Conservation (phyloP, 2,329 filamentous ascomycete species). For the Aulographum hederae region DNA sequence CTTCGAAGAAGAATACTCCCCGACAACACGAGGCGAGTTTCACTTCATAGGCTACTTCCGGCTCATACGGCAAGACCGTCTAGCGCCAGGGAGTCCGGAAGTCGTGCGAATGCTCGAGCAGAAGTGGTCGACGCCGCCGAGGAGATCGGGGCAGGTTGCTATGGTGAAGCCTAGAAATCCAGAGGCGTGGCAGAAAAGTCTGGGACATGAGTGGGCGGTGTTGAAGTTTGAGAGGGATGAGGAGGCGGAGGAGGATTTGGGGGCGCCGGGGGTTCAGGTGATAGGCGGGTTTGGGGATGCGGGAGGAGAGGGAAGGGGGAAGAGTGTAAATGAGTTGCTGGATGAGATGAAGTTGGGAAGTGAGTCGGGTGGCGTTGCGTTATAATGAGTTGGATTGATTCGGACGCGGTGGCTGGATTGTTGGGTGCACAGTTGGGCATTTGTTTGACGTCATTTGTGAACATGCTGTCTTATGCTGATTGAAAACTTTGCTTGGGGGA, state of each 20-base stretch:
- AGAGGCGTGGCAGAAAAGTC: constrained; percentile 10
- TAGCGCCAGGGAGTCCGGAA: constrained; percentile 9
- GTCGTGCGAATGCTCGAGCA: constrained; percentile 13
- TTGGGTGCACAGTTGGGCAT: too few species aligned
- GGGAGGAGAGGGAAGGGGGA: constrained; percentile 3
- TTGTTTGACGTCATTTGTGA: too few species aligned
- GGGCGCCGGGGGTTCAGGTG: constrained; percentile 8
- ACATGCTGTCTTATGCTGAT: too few species aligned
- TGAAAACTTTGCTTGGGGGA: too few species aligned
- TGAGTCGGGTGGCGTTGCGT: constrained; percentile 2
- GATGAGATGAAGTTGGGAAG: constrained; percentile 9
- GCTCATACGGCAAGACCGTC: constrained; percentile 9
- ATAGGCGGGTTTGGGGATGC: constrained; percentile 1
- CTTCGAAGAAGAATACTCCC: background rate
- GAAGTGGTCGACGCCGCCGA: constrained; percentile 9
- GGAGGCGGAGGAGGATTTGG: constrained; percentile 9
- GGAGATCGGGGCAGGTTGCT: constrained; percentile 6
- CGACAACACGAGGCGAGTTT: constrained; percentile 4
- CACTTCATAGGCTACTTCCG: constrained; percentile 10
- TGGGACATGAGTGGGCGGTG: constrained; percentile 12
- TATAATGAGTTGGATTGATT: too few species aligned
- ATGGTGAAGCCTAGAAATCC: constrained; percentile 7
- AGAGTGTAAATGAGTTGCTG: constrained; percentile 13
- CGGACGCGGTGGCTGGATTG: too few species aligned
- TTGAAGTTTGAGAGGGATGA: constrained; percentile 12